These are phyloP conservation scores for Xylaria sp. DNA, from an alignment of 495 filamentous ascomycete genomes.

Conservation along the genomic window DNA sequence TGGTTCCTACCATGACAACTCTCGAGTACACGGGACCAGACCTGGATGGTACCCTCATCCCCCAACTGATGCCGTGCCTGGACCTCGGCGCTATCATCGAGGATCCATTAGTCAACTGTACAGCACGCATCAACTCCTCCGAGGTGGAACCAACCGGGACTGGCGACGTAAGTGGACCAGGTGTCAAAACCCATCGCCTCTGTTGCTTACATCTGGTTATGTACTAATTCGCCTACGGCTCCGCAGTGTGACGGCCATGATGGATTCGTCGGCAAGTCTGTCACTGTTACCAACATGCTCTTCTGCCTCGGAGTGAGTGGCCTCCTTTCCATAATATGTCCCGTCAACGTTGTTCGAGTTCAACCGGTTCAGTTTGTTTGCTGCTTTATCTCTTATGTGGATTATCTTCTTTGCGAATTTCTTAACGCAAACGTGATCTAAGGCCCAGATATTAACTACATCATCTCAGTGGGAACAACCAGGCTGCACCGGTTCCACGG, in stretches of 20 bases:
- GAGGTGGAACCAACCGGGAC: background rate
- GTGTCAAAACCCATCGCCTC: background rate
- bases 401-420: background rate
- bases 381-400: background rate
- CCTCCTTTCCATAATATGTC: background rate
- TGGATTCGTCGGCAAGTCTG: slow-evolving; percentile 9
- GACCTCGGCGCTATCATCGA: background rate
- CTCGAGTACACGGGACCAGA: background rate
- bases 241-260: background rate
- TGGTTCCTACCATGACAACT: background rate
- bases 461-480: background rate
- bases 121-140: background rate
- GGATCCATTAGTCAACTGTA: background rate
- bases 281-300: slow-evolving; percentile 9
- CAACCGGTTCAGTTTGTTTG: background rate
- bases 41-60: background rate
- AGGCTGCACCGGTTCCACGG: background rate
- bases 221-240: background rate
- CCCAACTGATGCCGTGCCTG: background rate
- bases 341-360: background rate
- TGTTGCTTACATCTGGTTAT: background rate
- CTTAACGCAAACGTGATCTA: background rate
- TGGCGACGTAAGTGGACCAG: background rate
- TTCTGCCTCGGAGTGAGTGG: slow-evolving; percentile 11
- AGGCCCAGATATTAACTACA: background rate